Conservation (phyloP, 352 stramenopile genomes). For the Phytophthora aleatoria region DNA sequence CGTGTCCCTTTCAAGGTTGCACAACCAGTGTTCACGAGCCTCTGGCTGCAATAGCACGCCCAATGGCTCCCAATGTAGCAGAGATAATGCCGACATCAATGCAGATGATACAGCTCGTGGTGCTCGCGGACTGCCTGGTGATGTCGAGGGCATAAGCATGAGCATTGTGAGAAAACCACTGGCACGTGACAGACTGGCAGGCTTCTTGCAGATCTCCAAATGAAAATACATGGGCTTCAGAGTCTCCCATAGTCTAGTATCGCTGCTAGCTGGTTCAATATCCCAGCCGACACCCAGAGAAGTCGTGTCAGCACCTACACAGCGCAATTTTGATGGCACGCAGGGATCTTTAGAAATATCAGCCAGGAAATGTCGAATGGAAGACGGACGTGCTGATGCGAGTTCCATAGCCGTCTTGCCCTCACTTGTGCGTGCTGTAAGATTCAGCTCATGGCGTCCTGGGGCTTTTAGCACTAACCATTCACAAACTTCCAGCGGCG, state of each 20-base stretch:
- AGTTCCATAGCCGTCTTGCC: slow-evolving; percentile 51
- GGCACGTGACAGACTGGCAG: slow-evolving; percentile 44
- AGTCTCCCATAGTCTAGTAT: slow-evolving; percentile 37
- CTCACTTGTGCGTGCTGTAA: slow-evolving; percentile 51
- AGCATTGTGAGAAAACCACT: slow-evolving; percentile 61
- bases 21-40: slow-evolving; percentile 64
- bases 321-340: slow-evolving; percentile 41
- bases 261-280: slow-evolving; percentile 34
- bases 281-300: slow-evolving; percentile 66
- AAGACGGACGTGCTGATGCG: slow-evolving; percentile 33
- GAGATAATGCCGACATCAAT: slow-evolving; percentile 38
- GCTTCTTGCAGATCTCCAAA: slow-evolving; percentile 68
- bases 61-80: slow-evolving; percentile 63
- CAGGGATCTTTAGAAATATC: slow-evolving; percentile 42
- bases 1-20: slow-evolving; percentile 50
- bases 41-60: slow-evolving; percentile 51
- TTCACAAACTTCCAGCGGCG: slow-evolving; percentile 56
- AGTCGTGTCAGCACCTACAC: slow-evolving; percentile 54
- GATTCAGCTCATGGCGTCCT: slow-evolving; percentile 38
- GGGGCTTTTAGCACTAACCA: slow-evolving; percentile 65
- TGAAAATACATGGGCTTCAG: slow-evolving; percentile 58
- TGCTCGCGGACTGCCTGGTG: slow-evolving; percentile 24
- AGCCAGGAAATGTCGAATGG: slow-evolving; percentile 48
- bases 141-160: slow-evolving; percentile 43
- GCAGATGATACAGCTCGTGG: slow-evolving; percentile 25